Evolutionary conservation across 495 filamentous ascomycete species (phyloP), one percentile per base, ranked within the genome.

Genomic region (Podospora didyma): DNA sequence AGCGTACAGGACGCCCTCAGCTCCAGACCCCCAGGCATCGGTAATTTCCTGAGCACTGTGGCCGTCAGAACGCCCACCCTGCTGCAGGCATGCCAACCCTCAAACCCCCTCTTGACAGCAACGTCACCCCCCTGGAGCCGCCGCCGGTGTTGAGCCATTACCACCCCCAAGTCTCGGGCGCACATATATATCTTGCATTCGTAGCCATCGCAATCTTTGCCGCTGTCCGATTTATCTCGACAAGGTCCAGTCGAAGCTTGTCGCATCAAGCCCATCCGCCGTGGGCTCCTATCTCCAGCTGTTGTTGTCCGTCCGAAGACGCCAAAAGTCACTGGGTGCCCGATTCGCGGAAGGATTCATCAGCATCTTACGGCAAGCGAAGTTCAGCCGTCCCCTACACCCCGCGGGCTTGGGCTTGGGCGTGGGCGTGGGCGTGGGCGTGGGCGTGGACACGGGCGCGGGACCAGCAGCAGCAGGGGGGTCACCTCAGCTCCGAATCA

Each of bases 51-150:
- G 35, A 64, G 51, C 60, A 61, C 56, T 66, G 64, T 60, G 20
- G 59, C 26, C 20, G 26, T 35, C 31, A 53, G 46, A 54, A 50
- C 24, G 55, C 62, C n/a, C n/a, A n/a, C n/a, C 60, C 51, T 53
- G 67, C 61, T 64, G 69, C 63, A 73, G 66, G 50, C 49, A 79
- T 77, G 75, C 75, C 75, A 60, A 66, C 65, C 64, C 59, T 75
- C 57, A 71, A 68, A 34, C 67, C 66, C 60, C 62, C 63, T 54
- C 53, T 63, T 56, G 64, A 65, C 66, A 65, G 67, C 57, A 68
- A 65, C 62, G 58, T 64, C 63, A 63, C 61, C n/a, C n/a, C 26
- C 50, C 60, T 63, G 62, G 61, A 67, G 56, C 41, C 64, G 51
- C 41, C 64, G 51, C 57, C 56, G 19, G 16, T 26, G 21, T 50